phyloP scores from a whole-genome alignment of 805 yeast genomes.

The Vanderwaltozyma tropicalis region DNA sequence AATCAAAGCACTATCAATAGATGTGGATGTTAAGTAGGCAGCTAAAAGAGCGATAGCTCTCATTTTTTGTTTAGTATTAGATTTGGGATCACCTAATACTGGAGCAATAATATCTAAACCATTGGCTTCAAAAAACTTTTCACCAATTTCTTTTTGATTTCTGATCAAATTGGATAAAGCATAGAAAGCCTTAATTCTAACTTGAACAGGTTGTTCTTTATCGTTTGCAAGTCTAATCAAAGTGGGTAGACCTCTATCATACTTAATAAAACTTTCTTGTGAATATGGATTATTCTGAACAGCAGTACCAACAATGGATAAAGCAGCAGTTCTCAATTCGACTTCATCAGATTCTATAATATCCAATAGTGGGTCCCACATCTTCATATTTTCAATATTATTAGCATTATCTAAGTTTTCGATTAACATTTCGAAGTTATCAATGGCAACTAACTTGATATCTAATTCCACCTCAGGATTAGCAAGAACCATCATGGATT shows the following conservation, averaged over 20 bases:
- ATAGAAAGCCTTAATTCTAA: slow-evolving; percentile 57
- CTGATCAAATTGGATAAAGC: slow-evolving; percentile 68
- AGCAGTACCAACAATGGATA: slow-evolving; percentile 78
- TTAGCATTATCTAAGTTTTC: slow-evolving; percentile 94
- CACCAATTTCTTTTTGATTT: slow-evolving; percentile 50
- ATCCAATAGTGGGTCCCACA: slow-evolving; percentile 66
- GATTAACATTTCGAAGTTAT: slow-evolving; percentile 85
- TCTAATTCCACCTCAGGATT: slow-evolving; percentile 52
- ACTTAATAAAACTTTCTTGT: slow-evolving; percentile 54
- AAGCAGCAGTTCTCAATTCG: slow-evolving; percentile 46
- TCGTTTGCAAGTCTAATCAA: slow-evolving; percentile 35
- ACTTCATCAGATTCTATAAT: slow-evolving; percentile 37
- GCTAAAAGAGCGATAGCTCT: slow-evolving; percentile 48
- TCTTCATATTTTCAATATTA: slow-evolving; percentile 68
- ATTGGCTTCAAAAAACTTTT: slow-evolving; percentile 39
- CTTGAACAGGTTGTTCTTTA: slow-evolving; percentile 22
- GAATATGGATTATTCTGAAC: slow-evolving; percentile 80
- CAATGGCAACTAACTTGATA: slow-evolving; percentile 65
- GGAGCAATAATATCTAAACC: slow-evolving; percentile 55
- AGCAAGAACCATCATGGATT: slow-evolving; percentile 51
- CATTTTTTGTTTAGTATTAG: slow-evolving; percentile 35
- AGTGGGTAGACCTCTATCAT: slow-evolving; percentile 37
- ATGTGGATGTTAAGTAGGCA: slow-evolving; percentile 48
- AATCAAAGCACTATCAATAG: slow-evolving; percentile 31
- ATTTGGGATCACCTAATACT: slow-evolving; percentile 12